Evolutionary conservation across 306 rosid species (phyloP), one percentile per base, ranked within the genome.

Genomic region (Sindora glabra): DNA sequence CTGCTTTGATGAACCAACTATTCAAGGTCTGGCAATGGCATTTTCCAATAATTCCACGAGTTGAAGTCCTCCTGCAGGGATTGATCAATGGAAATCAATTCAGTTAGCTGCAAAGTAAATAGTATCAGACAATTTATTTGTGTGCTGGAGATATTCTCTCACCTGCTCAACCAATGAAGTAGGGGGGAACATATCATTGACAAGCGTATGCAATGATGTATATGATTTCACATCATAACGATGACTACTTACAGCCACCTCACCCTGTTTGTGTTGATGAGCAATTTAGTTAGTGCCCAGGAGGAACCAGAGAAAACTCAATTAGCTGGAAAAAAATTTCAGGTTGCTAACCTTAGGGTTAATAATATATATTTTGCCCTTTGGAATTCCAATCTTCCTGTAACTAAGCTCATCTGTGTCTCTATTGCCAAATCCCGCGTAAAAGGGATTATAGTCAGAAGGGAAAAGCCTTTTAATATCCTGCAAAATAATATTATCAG

Each of bases 381-480:
- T 94, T 0, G 97, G 99, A 72, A 89, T 94, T 73, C 99, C 99
- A 16, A 94, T 89, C 75, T 84, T 94, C 77, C 80, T 70, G 79
- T 94, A 94, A 77, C 99, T 94, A 17, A 94, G 82, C 67, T 94
- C 99, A 68, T 94, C 99, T 3, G 97, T 94, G 71, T 94, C 99
- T 77, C 97, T 77, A 67, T 94, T 94, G 48, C 99, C 99, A 26
- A 94, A 94, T 24, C 99, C 97, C 0, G 95, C 99, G 24, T 94
- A 94, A 73, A 94, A 94, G 48, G 99, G 99, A 67, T 89, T 94
- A 74, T 89, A 89, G 59, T 94, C 99, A 19, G 86, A 23, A 47
- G 97, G 97, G 83, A 89, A 89, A 65, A 94, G 97, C 52, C 52
- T 94, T 52, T 63, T 94, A 47, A 94, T 94, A 58, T 94, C 95